A percentile compares a stretch with the other conserved stretches of the same genome.
These are phyloP conservation scores for Dissophora ornata DNA, from an alignment of 192 early-diverging fungal genomes.

Conservation along the genomic window DNA sequence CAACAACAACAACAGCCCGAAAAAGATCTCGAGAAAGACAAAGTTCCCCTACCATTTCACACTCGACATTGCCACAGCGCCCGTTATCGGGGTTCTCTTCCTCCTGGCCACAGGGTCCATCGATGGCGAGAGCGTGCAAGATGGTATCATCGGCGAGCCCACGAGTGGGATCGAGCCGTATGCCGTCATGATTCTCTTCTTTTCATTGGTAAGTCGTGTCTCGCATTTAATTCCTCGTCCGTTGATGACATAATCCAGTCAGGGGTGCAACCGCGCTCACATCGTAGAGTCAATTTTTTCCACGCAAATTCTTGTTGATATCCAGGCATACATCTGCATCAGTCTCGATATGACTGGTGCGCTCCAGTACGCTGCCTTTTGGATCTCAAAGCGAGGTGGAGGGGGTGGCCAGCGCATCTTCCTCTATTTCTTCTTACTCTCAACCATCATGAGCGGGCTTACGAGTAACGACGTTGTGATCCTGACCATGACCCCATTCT, in stretches of 20 bases:
- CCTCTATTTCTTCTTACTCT: slow-evolving; percentile 75
- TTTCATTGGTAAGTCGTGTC: slow-evolving; percentile 73
- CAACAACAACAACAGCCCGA: background rate
- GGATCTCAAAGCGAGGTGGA: slow-evolving; percentile 74
- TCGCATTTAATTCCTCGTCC: background rate
- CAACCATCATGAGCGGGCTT: slow-evolving; percentile 76
- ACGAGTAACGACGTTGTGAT: slow-evolving; percentile 90
- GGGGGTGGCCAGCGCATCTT: slow-evolving; percentile 70
- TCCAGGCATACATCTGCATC: slow-evolving; percentile 83
- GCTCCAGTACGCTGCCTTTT: slow-evolving; percentile 80
- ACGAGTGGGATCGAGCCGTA: slow-evolving; percentile 76
- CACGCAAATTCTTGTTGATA: no score
- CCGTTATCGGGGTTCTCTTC: slow-evolving; percentile 74
- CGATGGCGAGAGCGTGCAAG: slow-evolving; percentile 36
- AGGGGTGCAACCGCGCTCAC: no score
- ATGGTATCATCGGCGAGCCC: slow-evolving; percentile 45
- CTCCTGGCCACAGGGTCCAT: slow-evolving; percentile 73
- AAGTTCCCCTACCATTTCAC: slow-evolving; percentile 41
- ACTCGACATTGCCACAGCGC: slow-evolving; percentile 78
- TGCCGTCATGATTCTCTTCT: slow-evolving; percentile 84
- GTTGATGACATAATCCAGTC: background rate
- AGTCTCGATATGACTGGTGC: slow-evolving; percentile 86
- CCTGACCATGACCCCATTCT: slow-evolving; percentile 82
- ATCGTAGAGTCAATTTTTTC: no score
- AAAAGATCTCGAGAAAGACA: background rate